Evolutionary conservation across 2,329 filamentous ascomycete genomes (phyloP), one percentile per base, ranked within the genome.

Genomic region (Xylariaceae sp.): DNA sequence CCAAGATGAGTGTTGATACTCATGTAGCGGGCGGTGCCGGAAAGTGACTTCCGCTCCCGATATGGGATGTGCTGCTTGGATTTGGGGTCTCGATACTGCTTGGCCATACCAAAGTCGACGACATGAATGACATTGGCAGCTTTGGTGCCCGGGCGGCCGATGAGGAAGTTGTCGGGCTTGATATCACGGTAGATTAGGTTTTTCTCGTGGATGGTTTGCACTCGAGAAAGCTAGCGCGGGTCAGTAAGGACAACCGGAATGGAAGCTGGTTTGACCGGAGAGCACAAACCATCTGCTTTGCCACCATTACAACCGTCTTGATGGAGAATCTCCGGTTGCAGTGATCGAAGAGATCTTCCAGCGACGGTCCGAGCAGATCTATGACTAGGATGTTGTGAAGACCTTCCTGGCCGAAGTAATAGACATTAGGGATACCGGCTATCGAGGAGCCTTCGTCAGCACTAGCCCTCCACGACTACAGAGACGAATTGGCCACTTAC

Each of bases 41-140:
- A 96, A 40, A 98, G 70, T 5, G 90, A 94, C 66, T 98, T 98
- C 52, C 92, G 79, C 67, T 96, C 92, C 53, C 92, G 78, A 61
- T 96, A 96, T 10, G 92, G 89, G 49, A 96, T 96, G 64, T 98
- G 92, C 62, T 96, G 92, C 66, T 96, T 96, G 23, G 92, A 94
- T 72, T 96, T 96, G 36, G 92, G 92, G 52, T 98, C 92, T 50
- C 92, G 83, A 63, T 96, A 98, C 61, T 96, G 92, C 70, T 98
- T 98, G 44, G 92, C 92, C 92, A 98, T 96, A 53, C 92, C 92
- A 54, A 98, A 98, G 62, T 98, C 92, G 52, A 98, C 89, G 23
- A 96, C 92, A 57, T 98, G 90, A 47, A 98, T 95, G 36, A 96
- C 88, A 59, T 95, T 96, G 53, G 89, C 85, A n/a, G 85, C 76